Evolutionary conservation across 257 asterid species (phyloP), one percentile per base, ranked within the genome.

Genomic region (Lycium barbarum): DNA sequence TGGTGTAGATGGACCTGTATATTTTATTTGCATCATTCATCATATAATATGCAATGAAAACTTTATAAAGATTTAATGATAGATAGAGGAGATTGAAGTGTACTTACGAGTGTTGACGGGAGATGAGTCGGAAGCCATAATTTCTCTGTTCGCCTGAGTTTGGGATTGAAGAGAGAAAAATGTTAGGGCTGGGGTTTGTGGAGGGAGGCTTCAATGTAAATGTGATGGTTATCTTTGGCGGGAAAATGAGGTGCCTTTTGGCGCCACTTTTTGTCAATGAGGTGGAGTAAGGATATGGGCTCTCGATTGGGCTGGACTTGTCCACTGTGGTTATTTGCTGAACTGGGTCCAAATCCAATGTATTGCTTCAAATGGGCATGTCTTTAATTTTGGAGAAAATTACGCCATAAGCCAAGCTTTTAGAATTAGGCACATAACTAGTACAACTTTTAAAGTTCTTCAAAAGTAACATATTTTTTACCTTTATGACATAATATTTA

Each of bases 81-180:
- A 40, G 45, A 40, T 6, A 45, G 9, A 9, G 33, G 57, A 55
- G 43, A 13, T 26, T 71, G 35, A 66, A 79, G 81, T 53, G 71
- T 45, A 71, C 81, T 83, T 90, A 94, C 99, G 90, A 68, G 66
- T 45, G 85, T 87, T 86, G 33, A 82, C 79, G 55, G 97, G 97
- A 87, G 98, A 91, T 9, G 97, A 94, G 86, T 92, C 97, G 86
- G 98, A 94, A 87, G 94, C 98, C 99, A 94, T 26, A 26, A 26
- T 26, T 96, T 12, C 35, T 18, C 80, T 62, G 74, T 81, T 22
- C 43, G 55, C 49, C 15, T 10, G 70, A 11, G 63, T 20, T 17
- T 59, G 7, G 61, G 47, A 9, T 81, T 36, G 20, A 35, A 58
- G 17, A 35, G 33, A 78, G 49, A 78, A n/a, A 78, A 78, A 53